Percentiles rank a stretch among this genome's conserved stretches.
Evolutionary conservation across 257 asterid genomes (phyloP).

Genomic region (Nicotiana paniculata): DNA sequence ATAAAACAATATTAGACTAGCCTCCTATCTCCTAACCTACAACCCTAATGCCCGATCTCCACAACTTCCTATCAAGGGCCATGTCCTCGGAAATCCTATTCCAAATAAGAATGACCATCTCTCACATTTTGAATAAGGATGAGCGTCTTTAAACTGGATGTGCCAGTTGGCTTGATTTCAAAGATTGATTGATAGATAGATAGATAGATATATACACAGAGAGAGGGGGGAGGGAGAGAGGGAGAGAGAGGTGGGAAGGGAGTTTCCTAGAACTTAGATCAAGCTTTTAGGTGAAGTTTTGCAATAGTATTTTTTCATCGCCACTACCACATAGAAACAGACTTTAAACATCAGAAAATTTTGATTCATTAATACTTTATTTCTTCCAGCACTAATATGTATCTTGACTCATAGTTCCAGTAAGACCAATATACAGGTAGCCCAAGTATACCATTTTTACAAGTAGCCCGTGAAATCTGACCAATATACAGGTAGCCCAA

Average conservation of each 20-base stretch:
- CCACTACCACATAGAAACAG: neutral
- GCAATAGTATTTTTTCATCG: neutral
- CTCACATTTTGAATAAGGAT: neutral
- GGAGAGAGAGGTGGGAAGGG: neutral
- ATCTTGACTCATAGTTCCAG: neutral
- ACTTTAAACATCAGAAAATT: neutral
- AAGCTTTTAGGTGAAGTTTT: neutral
- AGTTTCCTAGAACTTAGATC: neutral
- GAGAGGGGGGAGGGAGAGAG: neutral
- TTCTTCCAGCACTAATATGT: neutral
- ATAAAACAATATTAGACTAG: too few species aligned
- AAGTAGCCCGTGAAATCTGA: neutral
- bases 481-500: neutral
- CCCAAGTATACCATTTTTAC: neutral
- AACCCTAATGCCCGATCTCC: too few species aligned
- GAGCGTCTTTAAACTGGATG: neutral
- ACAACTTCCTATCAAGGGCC: too few species aligned
- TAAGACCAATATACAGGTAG: neutral
- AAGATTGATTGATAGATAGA: too few species aligned
- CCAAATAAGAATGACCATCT: neutral
- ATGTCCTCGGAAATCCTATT: too few species aligned
- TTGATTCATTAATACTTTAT: neutral
- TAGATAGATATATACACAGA: too few species aligned
- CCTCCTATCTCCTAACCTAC: too few species aligned
- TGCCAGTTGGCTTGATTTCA: neutral